These are phyloP conservation scores for Diaporthe velutina DNA, from an alignment of 2,329 filamentous ascomycete species.

Conservation along the genomic window DNA sequence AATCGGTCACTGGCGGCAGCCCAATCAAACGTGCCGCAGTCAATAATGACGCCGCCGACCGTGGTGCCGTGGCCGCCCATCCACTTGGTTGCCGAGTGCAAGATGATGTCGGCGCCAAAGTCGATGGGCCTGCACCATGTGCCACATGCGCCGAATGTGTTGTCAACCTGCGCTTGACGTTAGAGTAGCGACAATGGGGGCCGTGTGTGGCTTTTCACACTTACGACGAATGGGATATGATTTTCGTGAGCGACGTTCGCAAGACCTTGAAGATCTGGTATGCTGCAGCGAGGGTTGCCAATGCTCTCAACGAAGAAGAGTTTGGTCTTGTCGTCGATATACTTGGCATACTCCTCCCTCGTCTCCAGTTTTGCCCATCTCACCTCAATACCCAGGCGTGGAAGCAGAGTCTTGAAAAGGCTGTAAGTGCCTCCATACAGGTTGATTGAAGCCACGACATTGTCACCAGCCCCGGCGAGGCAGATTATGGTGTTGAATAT, in stretches of 20 bases:
- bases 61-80: conserved; percentile 96
- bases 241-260: conserved; percentile 80
- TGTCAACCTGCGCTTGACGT: conserved; percentile 68
- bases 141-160: conserved; percentile 94
- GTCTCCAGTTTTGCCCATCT: conserved; percentile 89
- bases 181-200: not conserved
- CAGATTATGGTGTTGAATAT: conserved; percentile 92
- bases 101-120: conserved; percentile 92
- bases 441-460: conserved; percentile 91
- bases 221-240: conserved; percentile 73
- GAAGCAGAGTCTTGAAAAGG: conserved; percentile 92
- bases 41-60: conserved; percentile 86
- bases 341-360: conserved; percentile 80
- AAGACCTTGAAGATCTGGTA: conserved; percentile 91
- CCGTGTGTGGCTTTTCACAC: not conserved
- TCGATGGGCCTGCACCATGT: conserved; percentile 90
- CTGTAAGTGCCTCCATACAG: conserved; percentile 97
- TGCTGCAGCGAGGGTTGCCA: conserved; percentile 93
- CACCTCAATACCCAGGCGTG: conserved; percentile 87
- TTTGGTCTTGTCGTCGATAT: conserved; percentile 94
- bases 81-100: conserved; percentile 97
- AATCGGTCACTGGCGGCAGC: conserved; percentile 85
- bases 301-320: conserved; percentile 93
- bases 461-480: conserved; percentile 88
- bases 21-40: conserved; percentile 95